Evolutionary conservation across 192 early-diverging fungal species (phyloP), one percentile per base, ranked within the genome.

Genomic region (Podila horticola): DNA sequence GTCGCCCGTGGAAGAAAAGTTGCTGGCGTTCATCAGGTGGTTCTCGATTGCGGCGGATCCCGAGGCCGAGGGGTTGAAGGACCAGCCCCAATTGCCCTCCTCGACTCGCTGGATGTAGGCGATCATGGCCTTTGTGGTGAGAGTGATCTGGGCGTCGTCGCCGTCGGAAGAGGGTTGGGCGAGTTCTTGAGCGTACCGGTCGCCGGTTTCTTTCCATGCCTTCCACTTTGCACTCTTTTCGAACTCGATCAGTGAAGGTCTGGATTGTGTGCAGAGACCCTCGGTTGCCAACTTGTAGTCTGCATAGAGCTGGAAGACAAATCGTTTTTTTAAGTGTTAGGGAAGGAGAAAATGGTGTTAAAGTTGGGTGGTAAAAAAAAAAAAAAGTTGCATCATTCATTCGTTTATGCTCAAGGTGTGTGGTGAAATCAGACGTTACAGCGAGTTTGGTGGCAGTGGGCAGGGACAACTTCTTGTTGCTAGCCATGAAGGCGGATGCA

Each of bases 171-270:
- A 58, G 36, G 62, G 61, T 38, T 64, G 26, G 24, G 41, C 11
- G 41, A 71, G 48, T 51, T 73, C 69, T 49, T 75, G 48, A 45
- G 50, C 15, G 20, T 75, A 71, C 1, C 45, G 57, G 2, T 79
- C 73, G 24, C 69, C 84, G 0, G 73, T 52, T 57, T 77, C 79
- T 31, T 82, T 85, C 81, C 84, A 85, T 28, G 84, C 72, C 31
- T 85, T 81, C 84, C 84, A 85, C 63, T 85, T 85, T 41, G 79
- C 84, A 51, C 72, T 52, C 50, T 68, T 79, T 63, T 72, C 74
- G 62, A 85, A 85, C 36, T 85, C 84, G 34, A 85, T 57, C 24
- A 85, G 61, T 0, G 84, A 85, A 9, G 84, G 84, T 30, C 75
- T 74, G 8, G 70, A 48, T 4, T 69, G 64, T 26, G 67, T 82